Base-by-base conservation (phyloP, 139 green algal species). In the Volvox africanus region DNA sequence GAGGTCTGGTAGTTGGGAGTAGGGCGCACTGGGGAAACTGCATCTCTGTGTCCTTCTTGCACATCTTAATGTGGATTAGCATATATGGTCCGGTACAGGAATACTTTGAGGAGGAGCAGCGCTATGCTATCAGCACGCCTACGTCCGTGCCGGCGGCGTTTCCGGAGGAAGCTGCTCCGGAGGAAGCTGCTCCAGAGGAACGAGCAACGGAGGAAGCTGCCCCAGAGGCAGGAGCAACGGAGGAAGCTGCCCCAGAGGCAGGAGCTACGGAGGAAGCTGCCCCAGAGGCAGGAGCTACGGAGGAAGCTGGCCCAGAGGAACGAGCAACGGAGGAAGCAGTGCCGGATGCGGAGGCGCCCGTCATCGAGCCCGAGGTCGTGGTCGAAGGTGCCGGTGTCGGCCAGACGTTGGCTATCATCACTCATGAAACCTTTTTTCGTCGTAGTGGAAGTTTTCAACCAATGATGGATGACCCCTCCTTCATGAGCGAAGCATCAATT, bases 91-190 rank as follows among this genome's bases (percentile, higher is more conserved):
- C 44, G 84, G 0, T 80, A 22, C 94, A 96, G 94, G 92, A 96
- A 76, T 96, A 96, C 76, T 96, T 86, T 44, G 80, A 88, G 32
- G 88, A 96, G 88, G 94, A 95, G 84, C 71, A 61, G 2, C 71
- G 82, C 30, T 96, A 96, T 86, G 94, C 92, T 24, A 88, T 96
- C 16, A 86, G 92, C 17, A 32, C 16, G 2, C 62, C 76, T 83
- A 87, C 87, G 36, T 35, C 55, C 62, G 3, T 36, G 24, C 80
- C 80, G 82, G 32, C 50, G 67, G 28, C 62, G 20, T 19, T 36
- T 24, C 0, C 73, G 44, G 44, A 55, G 44, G 44, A 55, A 55
- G 30, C 61, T 73, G 65, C 65, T 24, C 2, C 61, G 81, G 76
- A 19, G 44, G 44, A 55, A 55, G 30, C 61, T 73, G 65, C 65